Evolutionary conservation across 1,284 basidiomycete species (phyloP).

Genomic region (Chiua sp.): DNA sequence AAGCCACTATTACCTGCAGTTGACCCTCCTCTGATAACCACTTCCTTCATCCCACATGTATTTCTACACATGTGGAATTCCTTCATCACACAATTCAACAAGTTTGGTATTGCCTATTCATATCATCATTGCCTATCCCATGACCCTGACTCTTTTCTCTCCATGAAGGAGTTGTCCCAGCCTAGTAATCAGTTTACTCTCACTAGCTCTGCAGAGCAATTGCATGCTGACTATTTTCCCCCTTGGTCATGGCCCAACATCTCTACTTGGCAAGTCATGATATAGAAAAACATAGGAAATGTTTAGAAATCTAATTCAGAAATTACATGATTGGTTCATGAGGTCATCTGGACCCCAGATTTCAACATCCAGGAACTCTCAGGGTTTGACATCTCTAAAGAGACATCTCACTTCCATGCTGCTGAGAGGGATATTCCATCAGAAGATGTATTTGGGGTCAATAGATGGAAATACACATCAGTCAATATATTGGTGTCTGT

Average conservation of each 20-base stretch:
- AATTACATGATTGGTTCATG: neutral
- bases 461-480: neutral
- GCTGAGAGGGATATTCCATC: neutral
- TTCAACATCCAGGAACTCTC: neutral
- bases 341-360: constrained; percentile 1
- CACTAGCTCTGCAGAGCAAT: no score
- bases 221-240: neutral
- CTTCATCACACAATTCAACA: constrained; percentile 1
- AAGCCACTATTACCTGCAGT: neutral
- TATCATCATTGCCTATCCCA: constrained; percentile 6
- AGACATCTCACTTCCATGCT: neutral
- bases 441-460: neutral
- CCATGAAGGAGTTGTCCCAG: neutral
- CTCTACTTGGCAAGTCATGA: neutral
- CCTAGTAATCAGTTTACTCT: no score
- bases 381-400: neutral
- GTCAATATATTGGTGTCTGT: neutral
- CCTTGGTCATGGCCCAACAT: neutral
- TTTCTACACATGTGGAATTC: constrained; percentile 6
- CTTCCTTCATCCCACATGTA: neutral
- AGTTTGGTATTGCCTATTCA: neutral
- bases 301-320: constrained; percentile 2
- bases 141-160: neutral
- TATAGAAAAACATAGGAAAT: neutral
- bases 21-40: neutral